Base-by-base conservation (phyloP, 495 filamentous ascomycete species). In the Cercophora sp. region DNA sequence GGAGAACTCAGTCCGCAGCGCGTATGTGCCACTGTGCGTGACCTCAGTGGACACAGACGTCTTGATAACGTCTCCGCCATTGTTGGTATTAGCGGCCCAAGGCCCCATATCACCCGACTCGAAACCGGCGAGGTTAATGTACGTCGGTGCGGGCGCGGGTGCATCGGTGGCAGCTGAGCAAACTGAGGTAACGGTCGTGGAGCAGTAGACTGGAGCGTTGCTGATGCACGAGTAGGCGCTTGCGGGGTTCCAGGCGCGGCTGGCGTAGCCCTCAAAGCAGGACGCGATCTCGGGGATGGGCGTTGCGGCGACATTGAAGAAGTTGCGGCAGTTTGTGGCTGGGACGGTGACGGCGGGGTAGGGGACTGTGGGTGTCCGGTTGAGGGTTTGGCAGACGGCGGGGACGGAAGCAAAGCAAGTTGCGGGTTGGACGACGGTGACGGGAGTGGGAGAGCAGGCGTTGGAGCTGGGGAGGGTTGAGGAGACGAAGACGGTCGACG, bases 381-480 rank as follows among this genome's bases (percentile, higher is more conserved):
- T 48, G 4, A 32, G 22, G 23, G 4, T 8, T 4, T 5, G 5
- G 44, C 44, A 48, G 23, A 26, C 5, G 26, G 24, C 25, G 5
- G 44, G 44, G 25, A 48, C 19, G 5, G 44, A 23, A 19, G 27
- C 44, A 23, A 23, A 48, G 44, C 44, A 48, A 26, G 44, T 48
- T n/a, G 44, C 4, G 22, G 44, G 44, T 4, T 5, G 10, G 23
- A 23, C 23, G 44, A 32, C 18, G 36, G 29, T 32, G 29, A 32
- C 29, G 13, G 29, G 29, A 32, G 29, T 32, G 8, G 29, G 29
- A 13, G 29, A 6, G 29, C 29, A 32, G 29, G 13, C 29, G 6
- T 6, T 6, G 29, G 29, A 32, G 8, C 8, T 6, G 29, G 29
- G 13, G 29, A 13, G 13, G 29, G 29, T 32, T 13, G 29, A 6